phyloP scores from a whole-genome alignment of 352 stramenopile genomes.

The Pythium brachiatum region DNA sequence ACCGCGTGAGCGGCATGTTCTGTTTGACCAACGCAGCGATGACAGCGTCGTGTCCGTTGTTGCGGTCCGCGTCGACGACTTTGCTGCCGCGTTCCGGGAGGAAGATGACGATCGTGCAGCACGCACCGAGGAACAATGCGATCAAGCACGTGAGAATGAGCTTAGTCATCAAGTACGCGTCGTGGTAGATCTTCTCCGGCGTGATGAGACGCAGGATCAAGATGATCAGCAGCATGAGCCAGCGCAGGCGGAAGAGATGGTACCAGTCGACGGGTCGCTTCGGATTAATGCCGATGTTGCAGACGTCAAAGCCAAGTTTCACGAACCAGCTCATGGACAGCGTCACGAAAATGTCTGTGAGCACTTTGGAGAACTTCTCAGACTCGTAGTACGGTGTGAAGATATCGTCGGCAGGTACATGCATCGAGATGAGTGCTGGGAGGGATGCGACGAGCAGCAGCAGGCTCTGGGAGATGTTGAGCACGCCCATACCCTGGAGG shows the following conservation, averaged over 20 bases:
- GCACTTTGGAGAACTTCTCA: constrained; percentile 15
- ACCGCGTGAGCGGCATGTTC: constrained; percentile 44
- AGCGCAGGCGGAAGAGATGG: constrained; percentile 35
- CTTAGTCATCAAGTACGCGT: constrained; percentile 16
- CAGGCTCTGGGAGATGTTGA: constrained; percentile 40
- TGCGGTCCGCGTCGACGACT: constrained; percentile 27
- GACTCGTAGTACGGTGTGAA: constrained; percentile 29
- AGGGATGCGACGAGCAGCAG: constrained; percentile 34
- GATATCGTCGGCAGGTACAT: constrained; percentile 28
- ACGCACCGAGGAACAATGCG: constrained; percentile 26
- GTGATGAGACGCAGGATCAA: constrained; percentile 29
- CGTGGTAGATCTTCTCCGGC: constrained; percentile 14
- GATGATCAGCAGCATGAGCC: constrained; percentile 30
- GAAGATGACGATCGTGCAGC: constrained; percentile 30
- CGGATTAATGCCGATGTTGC: constrained; percentile 33
- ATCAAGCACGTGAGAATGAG: constrained; percentile 23
- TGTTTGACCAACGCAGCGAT: constrained; percentile 42
- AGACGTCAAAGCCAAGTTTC: constrained; percentile 45
- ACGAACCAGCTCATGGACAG: constrained; percentile 54
- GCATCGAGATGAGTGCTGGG: constrained; percentile 33
- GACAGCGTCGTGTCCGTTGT: constrained; percentile 36
- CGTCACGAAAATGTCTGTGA: constrained; percentile 37
- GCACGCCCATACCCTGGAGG: constrained; percentile 40
- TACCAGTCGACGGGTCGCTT: constrained; percentile 31
- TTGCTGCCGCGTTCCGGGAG: constrained; percentile 30